Base-by-base conservation (phyloP, 108 stramenopile genomes). In the Hondaea fermentalgiana region DNA sequence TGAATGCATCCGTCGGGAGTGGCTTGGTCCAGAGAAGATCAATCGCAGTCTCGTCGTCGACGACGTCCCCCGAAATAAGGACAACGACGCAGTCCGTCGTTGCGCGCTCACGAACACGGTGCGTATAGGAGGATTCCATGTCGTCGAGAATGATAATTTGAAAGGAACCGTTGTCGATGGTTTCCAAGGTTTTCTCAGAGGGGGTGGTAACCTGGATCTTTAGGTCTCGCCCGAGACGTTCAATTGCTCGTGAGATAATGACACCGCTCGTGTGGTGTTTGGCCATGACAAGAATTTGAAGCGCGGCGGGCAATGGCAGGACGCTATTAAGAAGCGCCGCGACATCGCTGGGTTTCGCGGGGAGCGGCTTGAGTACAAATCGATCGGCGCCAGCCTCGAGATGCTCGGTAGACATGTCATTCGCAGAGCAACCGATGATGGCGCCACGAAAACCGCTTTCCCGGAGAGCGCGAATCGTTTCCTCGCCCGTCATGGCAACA, bases 371-470 rank as follows among this genome's bases (percentile, higher is more conserved):
- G 42, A 69, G 64, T 17, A 69, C 64, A 35, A 83, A 83, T 6
- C 45, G 51, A 28, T 83, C 76, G n/a, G 76, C 76, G 51, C 76
- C 76, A 23, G 49, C 51, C 19, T n/a, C n/a, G 12, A 83, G 49
- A 23, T 83, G 76, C 76, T 83, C 76, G n/a, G 19, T 3, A 17
- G 45, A 47, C 76, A 83, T 83, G 51, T 83, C 51, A 45, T 83
- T 83, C 6, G 76, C 76, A 43, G 76, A 83, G 76, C 76, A 83
- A 2, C 76, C 76, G 28, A 83, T 83, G 45, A 83, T 83, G 4
- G 51, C 51, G 10, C 19, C 76, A 23, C 25, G n/a, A 53, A 16
- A 47, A 17, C 49, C 76, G 21, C 25, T 14, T 16, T 47, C 51
- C 6, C 76, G 76, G 6, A 83, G 76, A 43, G 19, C 28, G 51